These are phyloP conservation scores for Dryas octopetala DNA, from an alignment of 306 rosid species.

Conservation along the genomic window DNA sequence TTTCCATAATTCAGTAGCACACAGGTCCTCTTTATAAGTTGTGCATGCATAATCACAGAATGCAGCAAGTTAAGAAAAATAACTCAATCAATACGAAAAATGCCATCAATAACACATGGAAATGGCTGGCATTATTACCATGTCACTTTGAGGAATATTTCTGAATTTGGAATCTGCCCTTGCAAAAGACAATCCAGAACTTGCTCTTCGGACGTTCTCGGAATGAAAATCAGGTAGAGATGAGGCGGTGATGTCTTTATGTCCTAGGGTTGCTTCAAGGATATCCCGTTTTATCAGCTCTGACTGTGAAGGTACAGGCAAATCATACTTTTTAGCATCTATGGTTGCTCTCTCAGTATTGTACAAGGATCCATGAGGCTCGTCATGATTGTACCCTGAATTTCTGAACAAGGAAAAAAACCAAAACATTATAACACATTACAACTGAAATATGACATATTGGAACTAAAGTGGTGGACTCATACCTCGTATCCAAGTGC, in stretches of 20 bases:
- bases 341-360: constrained; percentile 29
- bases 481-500: constrained; percentile 44
- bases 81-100: not conserved
- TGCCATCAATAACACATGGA: too few relatives aligned
- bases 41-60: not conserved
- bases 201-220: constrained; percentile 30
- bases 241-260: constrained; percentile 28
- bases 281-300: constrained; percentile 36
- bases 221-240: constrained; percentile 34
- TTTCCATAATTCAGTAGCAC: not conserved
- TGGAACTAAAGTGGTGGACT: constrained; percentile 22
- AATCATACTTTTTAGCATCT: constrained; percentile 33
- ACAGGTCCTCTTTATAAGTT: not conserved
- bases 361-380: constrained; percentile 32
- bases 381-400: constrained; percentile 27
- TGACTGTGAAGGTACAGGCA: constrained; percentile 33
- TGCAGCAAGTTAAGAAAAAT: not conserved
- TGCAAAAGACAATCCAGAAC: constrained; percentile 41
- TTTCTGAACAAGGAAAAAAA: constrained; percentile 30
- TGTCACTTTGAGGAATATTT: constrained; percentile 36
- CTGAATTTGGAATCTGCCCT: constrained; percentile 38
- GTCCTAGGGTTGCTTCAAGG: constrained; percentile 35
- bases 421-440: constrained; percentile 19
- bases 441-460: constrained; percentile 21
- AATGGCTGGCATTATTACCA: constrained; percentile 33